A percentile compares a stretch with the other conserved stretches of the same genome.
Evolutionary conservation across 495 filamentous ascomycete species (phyloP).

Genomic region (Monascus purpureus): DNA sequence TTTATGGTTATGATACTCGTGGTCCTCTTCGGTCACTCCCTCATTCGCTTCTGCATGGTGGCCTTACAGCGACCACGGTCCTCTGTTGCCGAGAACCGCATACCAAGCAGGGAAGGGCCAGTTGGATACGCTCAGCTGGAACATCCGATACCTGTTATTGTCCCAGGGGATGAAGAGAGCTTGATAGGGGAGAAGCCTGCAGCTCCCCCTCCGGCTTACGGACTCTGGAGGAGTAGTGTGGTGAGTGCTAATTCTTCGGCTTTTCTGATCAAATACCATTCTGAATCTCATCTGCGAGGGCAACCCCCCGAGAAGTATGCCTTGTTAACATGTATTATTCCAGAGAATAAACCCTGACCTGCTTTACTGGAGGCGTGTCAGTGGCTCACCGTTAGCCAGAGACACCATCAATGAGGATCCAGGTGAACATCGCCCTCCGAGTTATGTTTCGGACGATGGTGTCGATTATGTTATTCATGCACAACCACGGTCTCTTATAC

Average conservation of each 20-base stretch:
- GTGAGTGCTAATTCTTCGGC: conserved; percentile 35
- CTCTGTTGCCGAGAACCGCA: conserved; percentile 7
- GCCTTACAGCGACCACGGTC: conserved; percentile 26
- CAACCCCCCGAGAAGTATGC: not conserved
- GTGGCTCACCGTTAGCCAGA: conserved; percentile 11
- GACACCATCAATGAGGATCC: conserved; percentile 5
- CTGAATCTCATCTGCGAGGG: conserved; percentile 1
- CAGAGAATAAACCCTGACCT: conserved; percentile 67
- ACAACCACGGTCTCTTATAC: conserved; percentile 37
- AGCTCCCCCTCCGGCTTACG: conserved; percentile 71
- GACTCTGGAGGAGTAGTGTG: conserved; percentile 68
- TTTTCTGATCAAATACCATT: conserved; percentile 3
- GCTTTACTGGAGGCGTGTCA: conserved; percentile 61
- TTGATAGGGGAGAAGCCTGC: conserved; percentile 30
- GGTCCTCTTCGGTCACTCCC: conserved; percentile 66
- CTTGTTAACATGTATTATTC: conserved; percentile 2
- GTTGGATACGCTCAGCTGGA: conserved; percentile 44
- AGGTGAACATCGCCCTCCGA: conserved; percentile 41
- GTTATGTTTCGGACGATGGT: conserved; percentile 58
- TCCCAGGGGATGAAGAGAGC: conserved; percentile 49
- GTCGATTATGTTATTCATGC: conserved; percentile 54
- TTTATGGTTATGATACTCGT: conserved; percentile 57
- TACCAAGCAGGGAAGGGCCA: conserved; percentile 20
- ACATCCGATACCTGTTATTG: conserved; percentile 46
- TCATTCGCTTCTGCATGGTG: conserved; percentile 59